Conservation (phyloP, 1,284 basidiomycete species). For the Phenoliferia sp. region DNA sequence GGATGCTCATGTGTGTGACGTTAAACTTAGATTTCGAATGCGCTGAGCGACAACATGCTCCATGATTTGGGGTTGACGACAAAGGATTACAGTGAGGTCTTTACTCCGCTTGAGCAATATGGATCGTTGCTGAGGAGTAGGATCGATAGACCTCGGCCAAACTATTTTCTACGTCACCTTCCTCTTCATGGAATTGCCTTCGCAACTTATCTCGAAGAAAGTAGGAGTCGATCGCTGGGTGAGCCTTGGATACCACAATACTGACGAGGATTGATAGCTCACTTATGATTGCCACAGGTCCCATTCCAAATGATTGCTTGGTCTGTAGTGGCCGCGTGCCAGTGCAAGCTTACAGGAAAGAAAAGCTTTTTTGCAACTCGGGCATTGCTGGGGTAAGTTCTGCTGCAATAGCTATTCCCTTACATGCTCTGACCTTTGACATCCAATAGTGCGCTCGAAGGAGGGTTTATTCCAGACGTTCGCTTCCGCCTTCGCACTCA, state of each 20-base stretch:
- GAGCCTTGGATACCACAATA: background rate
- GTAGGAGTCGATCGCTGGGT: constrained; percentile 29
- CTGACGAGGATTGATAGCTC: background rate
- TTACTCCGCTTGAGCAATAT: constrained; percentile 31
- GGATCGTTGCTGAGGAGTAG: constrained; percentile 1
- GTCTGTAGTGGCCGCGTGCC: constrained; percentile 39
- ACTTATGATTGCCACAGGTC: constrained; percentile 24
- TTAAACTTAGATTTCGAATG: constrained; percentile 31
- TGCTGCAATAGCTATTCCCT: too few relatives aligned
- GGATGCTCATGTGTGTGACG: background rate
- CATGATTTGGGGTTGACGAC: constrained; percentile 42
- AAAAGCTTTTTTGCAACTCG: constrained; percentile 7
- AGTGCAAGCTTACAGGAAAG: constrained; percentile 35
- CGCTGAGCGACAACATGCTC: constrained; percentile 44
- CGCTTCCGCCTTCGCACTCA: background rate
- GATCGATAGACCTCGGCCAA: background rate
- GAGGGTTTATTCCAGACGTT: constrained; percentile 15
- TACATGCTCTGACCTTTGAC: too few relatives aligned
- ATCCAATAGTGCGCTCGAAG: constrained; percentile 4
- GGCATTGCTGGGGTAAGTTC: constrained; percentile 9
- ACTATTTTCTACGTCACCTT: background rate
- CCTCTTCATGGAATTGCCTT: constrained; percentile 23
- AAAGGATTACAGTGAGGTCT: constrained; percentile 43
- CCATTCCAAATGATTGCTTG: constrained; percentile 43
- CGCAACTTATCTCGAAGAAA: constrained; percentile 41